Base-by-base conservation (phyloP, 116 monocot species). In the Cymodocea nodosa region DNA sequence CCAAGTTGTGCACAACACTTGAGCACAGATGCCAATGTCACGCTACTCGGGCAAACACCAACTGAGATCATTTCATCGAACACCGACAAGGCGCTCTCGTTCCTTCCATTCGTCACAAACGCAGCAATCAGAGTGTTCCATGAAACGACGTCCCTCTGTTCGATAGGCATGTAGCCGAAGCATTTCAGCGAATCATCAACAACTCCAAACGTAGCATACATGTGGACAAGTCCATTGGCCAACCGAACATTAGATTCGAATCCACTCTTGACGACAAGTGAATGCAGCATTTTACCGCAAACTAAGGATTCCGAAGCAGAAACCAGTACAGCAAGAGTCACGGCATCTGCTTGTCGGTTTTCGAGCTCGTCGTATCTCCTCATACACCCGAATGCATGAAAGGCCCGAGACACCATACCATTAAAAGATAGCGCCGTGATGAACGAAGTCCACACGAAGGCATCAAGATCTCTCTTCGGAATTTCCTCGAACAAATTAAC, bases 91-190 rank as follows among this genome's bases (percentile, higher is more conserved):
- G 75, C 75, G 2, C 44, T 44, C 23, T 23, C 17, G 13, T 44
- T 15, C 62, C 51, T 54, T 19, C 69, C 62, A 24, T 75, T 75
- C 30, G 48, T 50, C 4, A 39, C 24, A 17, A 69, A 8, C 15
- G 63, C 75, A 16, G 62, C 19, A 23, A 75, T 75, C 68, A 75
- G 3, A 2, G 63, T 18, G 53, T 75, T 75, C 68, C 75, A 75
- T 7, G 63, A 75, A 24, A 62, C 63, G 5, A 68, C 75, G 22
- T 62, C 69, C 23, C 75, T 59, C 52, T 4, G 23, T 17, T 52
- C 44, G 52, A 7, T 1, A 60, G 22, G 50, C 4, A 74, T 60
- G 23, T 23, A 18, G 9, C 54, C 34, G 15, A 74, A 74, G 15
- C 59, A 51, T 3, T n/a, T 18, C 51, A 35, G 14, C 15, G 74